phyloP scores from a whole-genome alignment of 2,329 filamentous ascomycete genomes.

The Phialophora verrucosa region DNA sequence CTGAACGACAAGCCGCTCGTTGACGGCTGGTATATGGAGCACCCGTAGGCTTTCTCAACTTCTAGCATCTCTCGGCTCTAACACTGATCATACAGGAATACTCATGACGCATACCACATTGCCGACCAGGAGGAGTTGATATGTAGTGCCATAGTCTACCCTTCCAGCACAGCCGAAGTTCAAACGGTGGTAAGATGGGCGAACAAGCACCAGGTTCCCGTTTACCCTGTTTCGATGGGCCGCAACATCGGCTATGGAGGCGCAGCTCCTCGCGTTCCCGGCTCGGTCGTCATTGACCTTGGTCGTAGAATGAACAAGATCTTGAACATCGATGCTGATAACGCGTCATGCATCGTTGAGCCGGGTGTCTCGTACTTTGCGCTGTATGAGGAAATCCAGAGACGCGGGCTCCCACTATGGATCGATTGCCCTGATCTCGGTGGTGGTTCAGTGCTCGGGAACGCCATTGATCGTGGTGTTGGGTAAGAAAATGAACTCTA shows the following conservation, averaged over 20 bases:
- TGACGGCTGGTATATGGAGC: conserved; percentile 48
- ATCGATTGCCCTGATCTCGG: conserved; percentile 57
- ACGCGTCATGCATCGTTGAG: conserved; percentile 46
- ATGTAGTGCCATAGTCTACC: conserved; percentile 52
- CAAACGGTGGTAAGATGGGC: conserved; percentile 44
- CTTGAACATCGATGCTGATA: conserved; percentile 44
- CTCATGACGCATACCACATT: conserved; percentile 53
- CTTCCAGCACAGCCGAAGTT: conserved; percentile 45
- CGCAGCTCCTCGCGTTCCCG: conserved; percentile 53
- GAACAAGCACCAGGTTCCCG: conserved; percentile 44
- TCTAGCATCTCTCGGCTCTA: neutral
- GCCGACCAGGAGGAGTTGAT: conserved; percentile 53
- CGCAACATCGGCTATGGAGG: conserved; percentile 59
- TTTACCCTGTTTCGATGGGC: conserved; percentile 48
- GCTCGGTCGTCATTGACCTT: conserved; percentile 55
- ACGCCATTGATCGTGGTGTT: conserved; percentile 55
- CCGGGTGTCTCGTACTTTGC: conserved; percentile 56
- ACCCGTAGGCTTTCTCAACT: conserved; percentile 40
- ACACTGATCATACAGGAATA: conserved; percentile 40
- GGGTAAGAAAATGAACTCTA: conserved; percentile 36
- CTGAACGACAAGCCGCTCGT: conserved; percentile 39
- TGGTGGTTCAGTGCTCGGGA: conserved; percentile 58
- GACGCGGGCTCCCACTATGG: conserved; percentile 51
- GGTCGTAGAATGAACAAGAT: conserved; percentile 47
- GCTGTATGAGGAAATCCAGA: conserved; percentile 51